Conservation (phyloP, 495 filamentous ascomycete genomes). For the Penicillium simplicissimum region DNA sequence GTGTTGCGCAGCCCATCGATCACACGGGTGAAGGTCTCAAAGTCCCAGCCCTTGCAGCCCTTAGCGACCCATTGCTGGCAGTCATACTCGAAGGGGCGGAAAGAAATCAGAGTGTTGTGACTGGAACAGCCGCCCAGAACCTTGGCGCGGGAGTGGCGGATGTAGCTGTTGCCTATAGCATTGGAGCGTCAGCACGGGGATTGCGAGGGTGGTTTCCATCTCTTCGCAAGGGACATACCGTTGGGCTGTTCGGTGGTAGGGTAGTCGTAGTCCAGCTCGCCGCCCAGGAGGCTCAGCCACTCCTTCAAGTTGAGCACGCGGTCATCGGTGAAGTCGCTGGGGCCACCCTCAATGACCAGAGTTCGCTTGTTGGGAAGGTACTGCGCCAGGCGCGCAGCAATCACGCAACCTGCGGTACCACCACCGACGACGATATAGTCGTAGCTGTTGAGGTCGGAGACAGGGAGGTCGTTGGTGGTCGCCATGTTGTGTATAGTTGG, state of each 20-base stretch:
- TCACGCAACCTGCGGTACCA: constrained; percentile 84
- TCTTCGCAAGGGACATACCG: constrained; percentile 47
- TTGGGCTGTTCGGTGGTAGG: constrained; percentile 81
- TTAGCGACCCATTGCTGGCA: constrained; percentile 68
- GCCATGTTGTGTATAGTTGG: constrained; percentile 40
- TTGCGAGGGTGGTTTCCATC: neutral
- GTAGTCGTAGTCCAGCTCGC: constrained; percentile 85
- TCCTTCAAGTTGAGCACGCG: constrained; percentile 73
- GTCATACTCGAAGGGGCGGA: constrained; percentile 81
- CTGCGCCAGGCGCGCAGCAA: constrained; percentile 69
- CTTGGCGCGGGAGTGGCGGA: constrained; percentile 82
- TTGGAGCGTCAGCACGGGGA: constrained; percentile 5
- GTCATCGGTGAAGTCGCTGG: constrained; percentile 64
- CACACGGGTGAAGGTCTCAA: constrained; percentile 72
- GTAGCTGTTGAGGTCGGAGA: constrained; percentile 63
- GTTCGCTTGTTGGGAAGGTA: constrained; percentile 66
- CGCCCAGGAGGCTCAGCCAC: constrained; percentile 75
- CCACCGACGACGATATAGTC: constrained; percentile 88
- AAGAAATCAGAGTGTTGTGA: constrained; percentile 85
- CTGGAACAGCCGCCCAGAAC: constrained; percentile 83
- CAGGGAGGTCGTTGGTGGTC: constrained; percentile 62
- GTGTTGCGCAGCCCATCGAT: constrained; percentile 76
- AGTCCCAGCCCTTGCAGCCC: constrained; percentile 76
- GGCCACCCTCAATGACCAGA: constrained; percentile 66
- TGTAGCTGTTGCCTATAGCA: constrained; percentile 69